Conservation (phyloP, 768 basidiomycete genomes). For the Fomitopsis pulvina region DNA sequence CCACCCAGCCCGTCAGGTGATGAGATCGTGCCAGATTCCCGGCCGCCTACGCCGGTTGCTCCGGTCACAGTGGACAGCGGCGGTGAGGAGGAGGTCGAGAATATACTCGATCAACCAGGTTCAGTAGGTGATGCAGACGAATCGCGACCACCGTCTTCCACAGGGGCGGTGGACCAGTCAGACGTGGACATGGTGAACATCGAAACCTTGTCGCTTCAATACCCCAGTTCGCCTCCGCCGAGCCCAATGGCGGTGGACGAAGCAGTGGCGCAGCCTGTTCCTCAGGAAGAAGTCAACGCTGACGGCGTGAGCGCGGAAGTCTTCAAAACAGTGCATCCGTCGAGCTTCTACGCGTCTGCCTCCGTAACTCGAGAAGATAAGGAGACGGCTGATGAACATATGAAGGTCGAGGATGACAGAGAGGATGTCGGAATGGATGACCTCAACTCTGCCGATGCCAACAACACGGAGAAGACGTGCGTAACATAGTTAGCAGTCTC, state of each 20-base stretch:
- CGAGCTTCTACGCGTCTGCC: neutral
- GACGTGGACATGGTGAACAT: neutral
- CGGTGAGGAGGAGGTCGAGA: constrained; percentile 16
- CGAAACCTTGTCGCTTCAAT: constrained; percentile 8
- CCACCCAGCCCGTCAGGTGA: neutral
- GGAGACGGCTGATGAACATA: neutral
- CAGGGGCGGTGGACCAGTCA: neutral
- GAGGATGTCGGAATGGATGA: constrained; percentile 1
- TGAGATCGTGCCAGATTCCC: constrained; percentile 5
- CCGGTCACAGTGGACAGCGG: constrained; percentile 8
- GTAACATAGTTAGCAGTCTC: neutral
- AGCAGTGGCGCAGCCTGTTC: neutral
- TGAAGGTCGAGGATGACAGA: neutral
- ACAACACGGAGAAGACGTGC: neutral
- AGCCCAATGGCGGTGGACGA: constrained; percentile 15
- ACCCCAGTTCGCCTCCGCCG: constrained; percentile 10
- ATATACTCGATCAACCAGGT: constrained; percentile 5
- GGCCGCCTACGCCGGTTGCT: constrained; percentile 2
- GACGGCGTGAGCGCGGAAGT: neutral
- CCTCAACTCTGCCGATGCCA: neutral
- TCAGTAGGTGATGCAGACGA: neutral
- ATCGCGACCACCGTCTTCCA: neutral
- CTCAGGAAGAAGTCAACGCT: neutral
- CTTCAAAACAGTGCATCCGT: neutral
- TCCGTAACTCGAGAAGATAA: neutral